These are phyloP conservation scores for Leccinum olivaceopallidum DNA, from an alignment of 768 basidiomycete genomes.

Conservation along the genomic window DNA sequence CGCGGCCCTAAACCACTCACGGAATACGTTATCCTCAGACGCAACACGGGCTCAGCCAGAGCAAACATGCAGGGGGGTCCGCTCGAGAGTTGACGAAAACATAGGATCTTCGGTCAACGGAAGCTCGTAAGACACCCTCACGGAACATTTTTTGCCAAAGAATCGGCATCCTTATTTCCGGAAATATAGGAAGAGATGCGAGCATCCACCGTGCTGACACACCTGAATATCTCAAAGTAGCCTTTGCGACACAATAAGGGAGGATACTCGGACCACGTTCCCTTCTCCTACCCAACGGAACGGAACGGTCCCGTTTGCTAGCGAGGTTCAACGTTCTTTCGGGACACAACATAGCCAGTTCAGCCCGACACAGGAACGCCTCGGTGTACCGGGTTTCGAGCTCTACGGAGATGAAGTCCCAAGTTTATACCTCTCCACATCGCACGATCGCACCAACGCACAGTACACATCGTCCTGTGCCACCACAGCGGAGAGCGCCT, in stretches of 20 bases:
- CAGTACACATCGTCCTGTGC: slow-evolving; percentile 9
- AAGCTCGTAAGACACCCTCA: slow-evolving; percentile 14
- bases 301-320: slow-evolving; percentile 15
- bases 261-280: slow-evolving; percentile 12
- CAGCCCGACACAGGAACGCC: slow-evolving; percentile 29
- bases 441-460: slow-evolving; percentile 29
- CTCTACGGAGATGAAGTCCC: slow-evolving; percentile 29
- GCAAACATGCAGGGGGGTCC: slow-evolving; percentile 6
- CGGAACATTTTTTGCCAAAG: slow-evolving; percentile 9
- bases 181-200: slow-evolving; percentile 6
- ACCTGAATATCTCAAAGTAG: slow-evolving; percentile 18
- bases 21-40: neutral
- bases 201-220: slow-evolving; percentile 4
- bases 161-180: slow-evolving; percentile 20
- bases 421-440: slow-evolving; percentile 21
- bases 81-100: slow-evolving; percentile 7
- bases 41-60: neutral
- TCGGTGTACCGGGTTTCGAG: slow-evolving; percentile 29
- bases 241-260: slow-evolving; percentile 12
- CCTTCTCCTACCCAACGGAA: slow-evolving; percentile 10
- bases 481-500: slow-evolving; percentile 15
- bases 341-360: slow-evolving; percentile 28
- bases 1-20: neutral
- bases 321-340: slow-evolving; percentile 10
- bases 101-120: slow-evolving; percentile 11